Base-by-base conservation (phyloP, 345 rosid species). In the Sisymbrium altissimum region DNA sequence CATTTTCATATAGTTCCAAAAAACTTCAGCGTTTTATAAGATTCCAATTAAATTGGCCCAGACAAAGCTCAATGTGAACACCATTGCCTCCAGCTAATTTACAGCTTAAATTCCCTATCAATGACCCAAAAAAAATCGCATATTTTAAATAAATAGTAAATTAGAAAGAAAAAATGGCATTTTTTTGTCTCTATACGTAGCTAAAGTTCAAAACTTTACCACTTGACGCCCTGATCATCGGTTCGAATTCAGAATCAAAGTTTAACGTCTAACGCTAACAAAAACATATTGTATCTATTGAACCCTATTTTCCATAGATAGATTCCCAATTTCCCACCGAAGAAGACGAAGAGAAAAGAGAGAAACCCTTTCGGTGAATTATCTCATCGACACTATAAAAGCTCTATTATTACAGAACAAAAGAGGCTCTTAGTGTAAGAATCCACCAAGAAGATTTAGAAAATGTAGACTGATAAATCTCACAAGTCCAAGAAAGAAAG, bases 81-180 rank as follows among this genome's bases (percentile, higher is more conserved):
- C 75, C 81, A 68, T 30, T 66, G 64, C 56, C 76, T 78, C 81
- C 84, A 73, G 82, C 82, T 55, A 71, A 78, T 71, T 27, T 39
- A 81, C 85, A 79, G 81, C 84, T 81, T 77, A 61, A 71, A 71
- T 58, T 18, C n/a, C 45, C 63, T 59, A 59, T 9, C 15, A 68
- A 66, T 62, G 29, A 74, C 72, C 68, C 59, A 70, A 36, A 2
- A 43, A 53, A 73, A 6, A 32, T 17, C 27, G 2, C 36, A n/a
- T 19, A 25, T 67, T 23, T 52, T 0, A 3, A 23, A 9, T 38
- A 40, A 35, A 9, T 70, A 39, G 57, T 36, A 35, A 45, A 33
- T 21, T 58, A 9, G 39, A n/a, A 27, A 29, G 61, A 27, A 19
- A 62, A 7, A 35, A 8, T 7, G 49, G 29, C 0, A 4, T n/a